Evolutionary conservation across 768 basidiomycete genomes (phyloP).

Genomic region (Phylloporus sp.): DNA sequence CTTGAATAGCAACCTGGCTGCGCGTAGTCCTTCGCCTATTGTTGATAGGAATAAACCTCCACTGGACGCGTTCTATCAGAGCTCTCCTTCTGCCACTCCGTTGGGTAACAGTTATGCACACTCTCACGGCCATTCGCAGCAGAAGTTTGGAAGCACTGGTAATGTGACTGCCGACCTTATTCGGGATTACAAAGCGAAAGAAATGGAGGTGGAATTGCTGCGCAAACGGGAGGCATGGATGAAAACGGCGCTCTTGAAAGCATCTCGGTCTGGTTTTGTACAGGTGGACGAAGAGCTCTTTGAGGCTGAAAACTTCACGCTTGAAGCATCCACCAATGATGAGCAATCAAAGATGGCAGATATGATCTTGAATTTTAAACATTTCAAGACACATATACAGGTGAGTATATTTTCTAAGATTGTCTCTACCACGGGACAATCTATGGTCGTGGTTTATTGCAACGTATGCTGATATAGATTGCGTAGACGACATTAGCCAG

Average conservation of each 20-base stretch:
- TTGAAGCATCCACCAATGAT: conserved; percentile 30
- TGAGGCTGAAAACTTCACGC: conserved; percentile 31
- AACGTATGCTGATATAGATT: conserved; percentile 9
- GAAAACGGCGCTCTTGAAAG: conserved; percentile 71
- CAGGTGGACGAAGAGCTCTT: conserved; percentile 51
- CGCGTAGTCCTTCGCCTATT: conserved; percentile 54
- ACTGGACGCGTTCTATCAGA: conserved; percentile 54
- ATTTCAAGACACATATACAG: conserved; percentile 82
- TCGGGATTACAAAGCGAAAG: conserved; percentile 76
- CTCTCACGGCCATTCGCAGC: conserved; percentile 33
- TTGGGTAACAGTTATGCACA: conserved; percentile 46
- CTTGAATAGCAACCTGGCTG: conserved; percentile 42
- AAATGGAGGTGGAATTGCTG: conserved; percentile 70
- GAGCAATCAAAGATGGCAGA: conserved; percentile 57
- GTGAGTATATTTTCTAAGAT: conserved; percentile 39
- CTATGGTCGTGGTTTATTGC: not conserved
- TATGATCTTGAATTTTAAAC: conserved; percentile 77
- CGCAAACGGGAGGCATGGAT: conserved; percentile 83
- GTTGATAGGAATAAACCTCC: conserved; percentile 54
- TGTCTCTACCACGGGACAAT: not conserved
- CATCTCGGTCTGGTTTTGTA: conserved; percentile 73
- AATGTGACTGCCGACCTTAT: conserved; percentile 72
- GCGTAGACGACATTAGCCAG: conserved; percentile 62
- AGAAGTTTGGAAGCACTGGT: conserved; percentile 50
- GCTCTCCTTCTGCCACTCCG: conserved; percentile 38